A percentile compares a stretch with the other conserved stretches of the same genome.
Conservation (phyloP, 345 rosid genomes). For the Zanthoxylum bungeanum region DNA sequence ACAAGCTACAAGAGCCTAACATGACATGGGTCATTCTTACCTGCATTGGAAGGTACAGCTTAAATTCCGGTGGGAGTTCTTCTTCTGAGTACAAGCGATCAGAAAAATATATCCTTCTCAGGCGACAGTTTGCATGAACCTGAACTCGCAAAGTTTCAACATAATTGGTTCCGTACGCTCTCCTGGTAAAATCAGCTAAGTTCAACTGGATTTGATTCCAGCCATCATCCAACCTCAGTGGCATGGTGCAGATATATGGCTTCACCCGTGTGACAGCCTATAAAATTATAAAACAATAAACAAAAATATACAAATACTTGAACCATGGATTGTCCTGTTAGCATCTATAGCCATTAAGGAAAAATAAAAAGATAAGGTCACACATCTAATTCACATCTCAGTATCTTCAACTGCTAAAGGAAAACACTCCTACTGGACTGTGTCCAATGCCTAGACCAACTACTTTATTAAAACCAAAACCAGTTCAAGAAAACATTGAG, state of each 20-base stretch:
- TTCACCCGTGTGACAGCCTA: conserved; percentile 90
- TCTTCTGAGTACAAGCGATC: conserved; percentile 93
- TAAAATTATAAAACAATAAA: conserved; percentile 6
- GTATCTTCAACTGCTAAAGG: neutral
- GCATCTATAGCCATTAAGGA: neutral
- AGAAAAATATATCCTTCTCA: conserved; percentile 87
- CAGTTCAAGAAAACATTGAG: too few relatives aligned
- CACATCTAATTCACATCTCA: neutral
- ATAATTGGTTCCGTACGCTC: conserved; percentile 96
- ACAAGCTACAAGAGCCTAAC: neutral
- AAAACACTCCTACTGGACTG: neutral
- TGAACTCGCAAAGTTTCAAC: conserved; percentile 94
- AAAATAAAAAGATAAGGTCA: neutral
- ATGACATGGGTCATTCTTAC: conserved; percentile 25
- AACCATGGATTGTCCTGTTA: neutral
- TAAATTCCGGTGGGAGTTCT: conserved; percentile 97
- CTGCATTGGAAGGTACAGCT: conserved; percentile 92
- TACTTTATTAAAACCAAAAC: neutral
- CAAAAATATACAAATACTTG: conserved; percentile 1
- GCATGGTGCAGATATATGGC: conserved; percentile 95
- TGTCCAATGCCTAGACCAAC: neutral
- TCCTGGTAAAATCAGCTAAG: conserved; percentile 83
- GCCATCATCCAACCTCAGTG: conserved; percentile 91
- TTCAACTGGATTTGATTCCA: conserved; percentile 97
- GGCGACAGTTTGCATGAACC: conserved; percentile 93